Base-by-base conservation (phyloP, 306 rosid species). In the Cicer pinnatifidum region DNA sequence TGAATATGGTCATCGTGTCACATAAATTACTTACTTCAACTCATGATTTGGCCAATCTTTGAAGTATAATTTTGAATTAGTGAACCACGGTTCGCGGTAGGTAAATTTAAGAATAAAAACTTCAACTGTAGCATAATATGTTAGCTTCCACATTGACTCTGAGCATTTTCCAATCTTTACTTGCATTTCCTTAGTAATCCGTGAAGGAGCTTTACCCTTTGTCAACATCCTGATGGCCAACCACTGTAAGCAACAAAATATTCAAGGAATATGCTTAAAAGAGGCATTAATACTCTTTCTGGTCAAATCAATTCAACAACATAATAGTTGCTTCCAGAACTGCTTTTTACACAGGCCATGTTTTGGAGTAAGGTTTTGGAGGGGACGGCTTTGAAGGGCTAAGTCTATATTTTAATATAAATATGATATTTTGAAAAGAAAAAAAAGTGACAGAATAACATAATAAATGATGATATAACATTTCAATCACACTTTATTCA, bases 91-190 rank as follows among this genome's bases (percentile, higher is more conserved):
- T 82, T 95, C 97, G 3, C 46, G 70, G 66, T 75, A 88, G 62
- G 64, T 71, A 39, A 81, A 57, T 73, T 73, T 88, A 74, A 95
- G 88, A 82, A 91, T 79, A 76, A 75, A 90, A 5, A 72, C 87
- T 91, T 95, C 97, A 45, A 86, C 96, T 57, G 92, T 35, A 6
- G 89, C 93, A 82, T 88, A 95, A 83, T 90, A 95, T 12, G 87
- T 67, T 48, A 95, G 80, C 89, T 95, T 91, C 99, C 99, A 95
- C 93, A 95, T 64, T 48, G 99, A 95, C 84, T 95, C 99, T 0
- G 96, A 81, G 84, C 96, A 91, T 85, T 95, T 95, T 72, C 59
- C 87, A 67, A 91, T 66, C 90, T 91, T 95, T 82, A 83, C 82
- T 67, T 16, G 83, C 67, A 84, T 87, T 83, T 85, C 88, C 75